phyloP scores from a whole-genome alignment of 768 basidiomycete genomes.

The Lactifluus piperatus region DNA sequence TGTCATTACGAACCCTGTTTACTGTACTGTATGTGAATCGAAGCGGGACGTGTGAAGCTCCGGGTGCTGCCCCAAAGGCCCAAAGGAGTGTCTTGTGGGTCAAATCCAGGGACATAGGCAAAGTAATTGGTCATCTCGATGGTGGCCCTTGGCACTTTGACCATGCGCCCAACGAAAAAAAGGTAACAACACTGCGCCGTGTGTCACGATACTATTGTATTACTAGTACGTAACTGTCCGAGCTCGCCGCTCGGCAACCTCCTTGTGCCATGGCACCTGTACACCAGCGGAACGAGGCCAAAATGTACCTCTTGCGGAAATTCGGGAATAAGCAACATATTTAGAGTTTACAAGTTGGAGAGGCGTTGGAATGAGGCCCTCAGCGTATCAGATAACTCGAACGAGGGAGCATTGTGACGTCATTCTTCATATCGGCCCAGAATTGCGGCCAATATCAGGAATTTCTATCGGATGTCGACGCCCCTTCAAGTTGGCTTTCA shows the following conservation, averaged over 20 bases:
- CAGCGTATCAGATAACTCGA: no score
- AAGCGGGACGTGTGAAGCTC: no score
- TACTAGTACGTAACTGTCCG: not conserved
- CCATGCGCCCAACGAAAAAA: not conserved
- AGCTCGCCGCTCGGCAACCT: not conserved
- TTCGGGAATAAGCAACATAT: not conserved
- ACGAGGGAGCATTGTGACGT: no score
- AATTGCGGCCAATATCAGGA: no score
- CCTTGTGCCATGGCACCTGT: not conserved
- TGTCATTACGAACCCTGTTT: no score
- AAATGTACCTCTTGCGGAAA: not conserved
- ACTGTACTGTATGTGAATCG: no score
- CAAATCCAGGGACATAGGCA: not conserved
- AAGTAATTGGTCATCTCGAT: not conserved
- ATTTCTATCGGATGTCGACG: no score
- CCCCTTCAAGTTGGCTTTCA: no score
- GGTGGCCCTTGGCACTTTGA: not conserved
- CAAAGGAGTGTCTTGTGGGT: not conserved
- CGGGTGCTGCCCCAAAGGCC: no score
- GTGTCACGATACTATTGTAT: no score
- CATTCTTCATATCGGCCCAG: no score
- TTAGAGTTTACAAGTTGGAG: not conserved
- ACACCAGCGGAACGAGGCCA: not conserved
- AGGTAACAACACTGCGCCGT: not conserved
- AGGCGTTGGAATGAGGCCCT: not conserved